Evolutionary conservation across 345 rosid species (phyloP), one percentile per base, ranked within the genome.

Genomic region (Kandelia obovata): DNA sequence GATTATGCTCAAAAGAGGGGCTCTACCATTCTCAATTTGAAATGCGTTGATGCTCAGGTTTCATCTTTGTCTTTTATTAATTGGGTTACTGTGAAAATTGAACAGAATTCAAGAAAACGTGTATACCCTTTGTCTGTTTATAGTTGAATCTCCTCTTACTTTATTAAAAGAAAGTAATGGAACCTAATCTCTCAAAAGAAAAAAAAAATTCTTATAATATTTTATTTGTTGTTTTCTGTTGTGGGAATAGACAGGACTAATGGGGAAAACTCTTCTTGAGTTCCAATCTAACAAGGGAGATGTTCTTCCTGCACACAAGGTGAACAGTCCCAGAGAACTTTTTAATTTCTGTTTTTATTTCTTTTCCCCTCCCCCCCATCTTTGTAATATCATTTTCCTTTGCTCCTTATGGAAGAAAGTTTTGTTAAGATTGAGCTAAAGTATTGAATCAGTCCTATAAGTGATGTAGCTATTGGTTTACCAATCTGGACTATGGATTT

Each of bases 281-380:
- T 88, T 95, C 61, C 96, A 92, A 75, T 95, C 99, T 1, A 88
- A 82, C 28, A 92, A 92, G 76, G 97, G 92, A 59, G 99, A 92
- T 72, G 96, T 92, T 71, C 93, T 95, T 76, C 99, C 99, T 71
- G 83, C 97, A 76, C 99, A 92, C 77, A 95, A 86, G 92, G 91
- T 88, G 58, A 69, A 53, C 30, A 15, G 51, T 58, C 20, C 23
- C 1, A 5, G 20, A 47, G 25, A 23, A 16, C 17, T 25, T 19
- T 69, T 1, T 35, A 17, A 15, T 26, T 35, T 43, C n/a, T 30
- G n/a, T 37, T 25, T 5, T 15, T 2, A 5, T 30, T 15, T 47
- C 6, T 37, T 8, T 34, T 35, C 19, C 1, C 27, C 4, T 15
- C 16, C 47, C 47, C 5, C 8, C 8, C 10, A 0, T 39, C 46